A percentile compares a stretch with the other conserved stretches of the same genome.
phyloP scores from a whole-genome alignment of 164 flowering plant species.

The Euptelea pleiosperma region DNA sequence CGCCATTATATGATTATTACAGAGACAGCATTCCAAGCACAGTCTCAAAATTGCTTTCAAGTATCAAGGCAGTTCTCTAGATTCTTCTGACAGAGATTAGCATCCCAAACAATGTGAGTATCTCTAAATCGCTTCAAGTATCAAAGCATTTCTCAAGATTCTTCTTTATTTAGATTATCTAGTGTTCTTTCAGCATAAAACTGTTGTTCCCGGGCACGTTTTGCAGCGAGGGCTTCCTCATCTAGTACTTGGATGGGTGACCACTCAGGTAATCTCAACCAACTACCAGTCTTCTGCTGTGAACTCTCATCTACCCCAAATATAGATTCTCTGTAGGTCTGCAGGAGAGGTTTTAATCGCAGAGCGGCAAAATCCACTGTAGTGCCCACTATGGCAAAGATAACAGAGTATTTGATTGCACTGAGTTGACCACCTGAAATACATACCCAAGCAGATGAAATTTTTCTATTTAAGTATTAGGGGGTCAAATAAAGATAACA shows the following conservation, averaged over 20 bases:
- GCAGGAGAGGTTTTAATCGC: conserved; percentile 36
- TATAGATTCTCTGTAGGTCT: conserved; percentile 26
- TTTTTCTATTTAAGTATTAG: no score
- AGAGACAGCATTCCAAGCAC: no score
- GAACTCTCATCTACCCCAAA: conserved; percentile 6
- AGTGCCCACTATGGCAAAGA: conserved; percentile 65
- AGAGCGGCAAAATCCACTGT: conserved; percentile 48
- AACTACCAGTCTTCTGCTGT: conserved; percentile 24
- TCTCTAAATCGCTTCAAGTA: not conserved
- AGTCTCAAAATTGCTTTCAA: no score
- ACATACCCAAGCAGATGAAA: no score
- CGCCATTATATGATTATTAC: no score
- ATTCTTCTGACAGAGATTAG: no score
- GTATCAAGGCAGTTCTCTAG: no score
- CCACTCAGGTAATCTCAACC: conserved; percentile 71
- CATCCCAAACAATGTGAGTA: no score
- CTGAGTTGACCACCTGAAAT: conserved; percentile 63
- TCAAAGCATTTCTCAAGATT: conserved; percentile 32
- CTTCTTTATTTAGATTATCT: conserved; percentile 46
- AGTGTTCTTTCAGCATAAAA: conserved; percentile 37
- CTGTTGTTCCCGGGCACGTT: conserved; percentile 64
- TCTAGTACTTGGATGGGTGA: conserved; percentile 79
- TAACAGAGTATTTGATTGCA: conserved; percentile 60
- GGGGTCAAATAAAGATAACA: no score
- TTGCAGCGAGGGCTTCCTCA: conserved; percentile 74